Conservation (phyloP, 2,329 filamentous ascomycete genomes). For the Fusarium sulawesiense region DNA sequence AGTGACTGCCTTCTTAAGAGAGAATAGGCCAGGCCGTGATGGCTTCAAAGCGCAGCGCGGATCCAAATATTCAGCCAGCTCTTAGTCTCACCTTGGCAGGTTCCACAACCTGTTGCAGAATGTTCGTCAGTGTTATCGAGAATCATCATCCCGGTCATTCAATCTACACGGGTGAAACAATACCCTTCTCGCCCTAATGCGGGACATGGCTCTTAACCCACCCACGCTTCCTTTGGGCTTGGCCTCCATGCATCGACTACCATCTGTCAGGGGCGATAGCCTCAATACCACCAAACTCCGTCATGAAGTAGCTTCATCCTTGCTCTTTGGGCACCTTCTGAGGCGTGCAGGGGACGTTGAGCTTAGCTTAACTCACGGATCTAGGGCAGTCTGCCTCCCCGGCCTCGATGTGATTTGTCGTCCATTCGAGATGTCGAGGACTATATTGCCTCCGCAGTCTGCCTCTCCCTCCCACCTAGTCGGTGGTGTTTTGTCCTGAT, state of each 20-base stretch:
- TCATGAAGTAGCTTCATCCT: conserved; percentile 37
- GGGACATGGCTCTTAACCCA: conserved; percentile 26
- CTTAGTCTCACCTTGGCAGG: neutral
- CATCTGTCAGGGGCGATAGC: conserved; percentile 30
- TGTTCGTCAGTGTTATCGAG: conserved; percentile 1
- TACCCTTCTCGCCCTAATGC: conserved; percentile 35
- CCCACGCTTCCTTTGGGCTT: conserved; percentile 24
- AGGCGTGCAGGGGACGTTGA: conserved; percentile 22
- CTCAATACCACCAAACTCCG: conserved; percentile 35
- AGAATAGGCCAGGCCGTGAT: neutral
- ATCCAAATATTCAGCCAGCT: neutral
- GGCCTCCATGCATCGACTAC: conserved; percentile 26
- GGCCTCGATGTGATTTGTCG: conserved; percentile 31
- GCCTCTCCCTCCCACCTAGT: conserved; percentile 8
- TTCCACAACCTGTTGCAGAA: conserved; percentile 8
- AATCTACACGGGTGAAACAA: conserved; percentile 33
- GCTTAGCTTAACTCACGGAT: conserved; percentile 8
- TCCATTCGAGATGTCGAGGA: conserved; percentile 34
- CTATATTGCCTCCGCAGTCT: conserved; percentile 30
- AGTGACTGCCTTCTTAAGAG: neutral
- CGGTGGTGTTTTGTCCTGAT: conserved; percentile 27
- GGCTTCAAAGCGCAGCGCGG: neutral
- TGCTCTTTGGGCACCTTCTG: conserved; percentile 27
- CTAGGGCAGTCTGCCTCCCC: conserved; percentile 24
- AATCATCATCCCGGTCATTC: conserved; percentile 17